A percentile compares a stretch with the other conserved stretches of the same genome.
Evolutionary conservation across 2,329 filamentous ascomycete genomes (phyloP).

Genomic region (Ophiostoma perfectum): DNA sequence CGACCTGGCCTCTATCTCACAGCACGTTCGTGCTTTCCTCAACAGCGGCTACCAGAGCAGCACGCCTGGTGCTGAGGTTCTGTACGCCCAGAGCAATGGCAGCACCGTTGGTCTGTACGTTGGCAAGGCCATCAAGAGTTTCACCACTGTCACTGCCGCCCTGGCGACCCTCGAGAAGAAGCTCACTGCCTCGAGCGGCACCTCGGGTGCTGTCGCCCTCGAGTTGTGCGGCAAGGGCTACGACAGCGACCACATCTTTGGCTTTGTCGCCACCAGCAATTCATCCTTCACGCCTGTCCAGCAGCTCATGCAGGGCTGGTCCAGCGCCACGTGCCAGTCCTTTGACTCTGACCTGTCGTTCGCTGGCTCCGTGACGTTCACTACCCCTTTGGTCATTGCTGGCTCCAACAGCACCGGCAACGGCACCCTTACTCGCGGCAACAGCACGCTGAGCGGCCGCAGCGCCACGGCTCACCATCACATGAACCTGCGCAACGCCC

Average conservation of each 20-base stretch:
- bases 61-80: slow-evolving; percentile 24
- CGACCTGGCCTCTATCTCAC: slow-evolving; percentile 3
- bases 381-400: neutral
- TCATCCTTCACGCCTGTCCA: slow-evolving; percentile 34
- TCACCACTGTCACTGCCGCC: neutral
- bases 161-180: neutral
- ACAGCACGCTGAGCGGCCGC: neutral
- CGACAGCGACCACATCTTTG: slow-evolving; percentile 34
- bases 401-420: neutral
- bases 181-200: slow-evolving; percentile 22
- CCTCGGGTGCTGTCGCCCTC: slow-evolving; percentile 33
- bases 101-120: slow-evolving; percentile 36
- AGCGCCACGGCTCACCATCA: neutral
- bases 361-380: neutral
- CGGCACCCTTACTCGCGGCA: neutral
- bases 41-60: slow-evolving; percentile 1
- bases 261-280: slow-evolving; percentile 34
- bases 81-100: slow-evolving; percentile 32
- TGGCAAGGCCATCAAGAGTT: slow-evolving; percentile 30
- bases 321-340: slow-evolving; percentile 28
- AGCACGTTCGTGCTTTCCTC: neutral
- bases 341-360: neutral
- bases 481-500: neutral
- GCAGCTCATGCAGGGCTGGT: slow-evolving; percentile 31
- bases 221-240: slow-evolving; percentile 34